These are phyloP conservation scores for Aspergillus candidus DNA, from an alignment of 2,329 filamentous ascomycete genomes.

Conservation along the genomic window DNA sequence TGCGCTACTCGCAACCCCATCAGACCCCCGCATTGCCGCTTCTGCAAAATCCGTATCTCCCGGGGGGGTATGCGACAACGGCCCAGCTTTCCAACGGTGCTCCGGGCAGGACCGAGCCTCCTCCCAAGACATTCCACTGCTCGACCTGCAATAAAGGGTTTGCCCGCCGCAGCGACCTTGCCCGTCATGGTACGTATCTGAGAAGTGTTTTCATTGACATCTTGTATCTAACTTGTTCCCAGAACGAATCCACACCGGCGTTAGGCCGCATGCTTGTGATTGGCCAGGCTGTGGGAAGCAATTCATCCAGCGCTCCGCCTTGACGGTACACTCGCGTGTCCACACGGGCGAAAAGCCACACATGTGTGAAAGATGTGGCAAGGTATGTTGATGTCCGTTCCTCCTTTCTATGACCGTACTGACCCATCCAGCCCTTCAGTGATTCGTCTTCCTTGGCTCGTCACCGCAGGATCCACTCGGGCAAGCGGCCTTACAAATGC, in stretches of 20 bases:
- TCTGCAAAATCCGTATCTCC: conserved; percentile 52
- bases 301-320: conserved; percentile 91
- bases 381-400: conserved; percentile 54
- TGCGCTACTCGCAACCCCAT: conserved; percentile 50
- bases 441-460: conserved; percentile 91
- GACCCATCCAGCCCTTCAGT: conserved; percentile 69
- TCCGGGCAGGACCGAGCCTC: conserved; percentile 43
- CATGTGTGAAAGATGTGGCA: conserved; percentile 93
- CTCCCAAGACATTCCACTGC: conserved; percentile 77
- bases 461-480: conserved; percentile 90
- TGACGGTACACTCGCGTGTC: conserved; percentile 91
- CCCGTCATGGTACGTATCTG: conserved; percentile 71
- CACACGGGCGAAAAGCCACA: conserved; percentile 98
- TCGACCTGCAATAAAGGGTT: conserved; percentile 87
- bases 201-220: not conserved
- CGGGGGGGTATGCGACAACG: conserved; percentile 40
- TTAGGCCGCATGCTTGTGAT: conserved; percentile 88
- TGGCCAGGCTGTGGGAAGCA: conserved; percentile 84
- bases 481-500: conserved; percentile 94
- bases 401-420: not conserved
- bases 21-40: conserved; percentile 49
- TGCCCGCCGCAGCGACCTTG: conserved; percentile 85
- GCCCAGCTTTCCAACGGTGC: conserved; percentile 42
- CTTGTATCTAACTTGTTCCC: conserved; percentile 6
- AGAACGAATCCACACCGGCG: conserved; percentile 94